Evolutionary conservation across 192 early-diverging fungal genomes (phyloP), one percentile per base, ranked within the genome.

Genomic region (Jimgerdemannia flammicorona): DNA sequence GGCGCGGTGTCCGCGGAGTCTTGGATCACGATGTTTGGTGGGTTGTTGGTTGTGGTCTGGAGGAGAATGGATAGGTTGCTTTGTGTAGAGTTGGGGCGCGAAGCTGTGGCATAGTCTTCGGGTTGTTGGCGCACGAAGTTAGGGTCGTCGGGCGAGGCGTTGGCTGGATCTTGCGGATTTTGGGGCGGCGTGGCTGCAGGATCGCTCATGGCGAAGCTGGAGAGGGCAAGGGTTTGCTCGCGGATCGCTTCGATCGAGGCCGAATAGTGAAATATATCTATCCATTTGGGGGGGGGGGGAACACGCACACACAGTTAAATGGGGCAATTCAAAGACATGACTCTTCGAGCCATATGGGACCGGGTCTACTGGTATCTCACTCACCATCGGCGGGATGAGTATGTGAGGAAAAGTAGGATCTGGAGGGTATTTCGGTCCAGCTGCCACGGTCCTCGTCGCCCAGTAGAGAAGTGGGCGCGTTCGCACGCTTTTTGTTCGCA

Each of bases 241-340:
- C 84, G 74, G 71, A 83, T 83, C 3, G 74, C 80, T 69, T 75
- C 78, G 49, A 77, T 74, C 0, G 84, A 85, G 39, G 79, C 84
- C 18, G 81, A 79, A 64, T 85, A 85, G 43, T 74, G 77, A 6
- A 40, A 29, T 66, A 64, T 43, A 9, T 44, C 19, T 72, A 18
- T 64, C 44, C 49, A 67, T 40, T 68, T 74, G 43, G 20, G 17
- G 43, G 67, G 66, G 43, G 20, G 17, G 43, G 67, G 66, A 3
- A 69, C 39, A 18, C 43, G 20, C 67, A 70, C 20, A 75, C 10
- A 40, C 40, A 14, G 40, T 49, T 4, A 66, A 69, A 70, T 66
- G 41, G 3, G 66, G 70, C 66, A 69, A 64, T 44, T 14, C 44
- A 69, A 70, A 70, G 63, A 54, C 1, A 1, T 1, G 29, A 29